Base-by-base conservation (phyloP, 2,329 filamentous ascomycete genomes). In the Penicillium sp. region DNA sequence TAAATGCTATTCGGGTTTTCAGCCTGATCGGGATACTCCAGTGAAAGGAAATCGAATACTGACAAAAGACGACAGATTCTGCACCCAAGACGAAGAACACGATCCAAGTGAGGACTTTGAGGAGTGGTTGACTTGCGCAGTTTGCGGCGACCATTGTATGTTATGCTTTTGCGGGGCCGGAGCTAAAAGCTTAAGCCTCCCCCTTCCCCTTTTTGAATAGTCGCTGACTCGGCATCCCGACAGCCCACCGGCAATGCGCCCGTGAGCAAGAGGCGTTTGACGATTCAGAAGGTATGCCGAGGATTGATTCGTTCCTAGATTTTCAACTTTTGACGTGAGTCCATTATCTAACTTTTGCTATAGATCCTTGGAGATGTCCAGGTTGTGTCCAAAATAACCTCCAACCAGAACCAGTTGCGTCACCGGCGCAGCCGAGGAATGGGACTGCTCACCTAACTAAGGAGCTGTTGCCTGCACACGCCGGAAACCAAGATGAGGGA, bases 171-270 rank as follows among this genome's bases (percentile, higher is more conserved):
- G 54, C 63, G 67, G 66, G 60, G 62, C 37, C 64, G 51, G 49
- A 64, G 53, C 63, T 37, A 65, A 66, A 68, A 61, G 65, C 69
- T 70, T 70, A 69, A 63, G 73, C 71, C 72, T 53, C 56, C 52
- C 69, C 63, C 53, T 61, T 58, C 28, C 45, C 54, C 57, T 60
- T 62, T 69, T 61, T 63, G 55, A 58, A 63, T 57, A 56, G 55
- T 64, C 67, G 64, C 69, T 74, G 63, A 75, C 71, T 80, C 80
- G 77, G 80, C 76, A 75, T 73, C 71, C 77, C 75, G 77, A 73
- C 80, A 96, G 94, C 92, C 71, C 94, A 98, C 81, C 88, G 90
- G 75, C 90, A 95, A 84, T 97, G 94, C 78, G 93, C 92, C 59
- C 87, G 89, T 72, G 86, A 90, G 73, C 85, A 86, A 73, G 85